Evolutionary conservation across 2,329 filamentous ascomycete species (phyloP), one percentile per base, ranked within the genome.

Genomic region (Endocalyx cinctus): DNA sequence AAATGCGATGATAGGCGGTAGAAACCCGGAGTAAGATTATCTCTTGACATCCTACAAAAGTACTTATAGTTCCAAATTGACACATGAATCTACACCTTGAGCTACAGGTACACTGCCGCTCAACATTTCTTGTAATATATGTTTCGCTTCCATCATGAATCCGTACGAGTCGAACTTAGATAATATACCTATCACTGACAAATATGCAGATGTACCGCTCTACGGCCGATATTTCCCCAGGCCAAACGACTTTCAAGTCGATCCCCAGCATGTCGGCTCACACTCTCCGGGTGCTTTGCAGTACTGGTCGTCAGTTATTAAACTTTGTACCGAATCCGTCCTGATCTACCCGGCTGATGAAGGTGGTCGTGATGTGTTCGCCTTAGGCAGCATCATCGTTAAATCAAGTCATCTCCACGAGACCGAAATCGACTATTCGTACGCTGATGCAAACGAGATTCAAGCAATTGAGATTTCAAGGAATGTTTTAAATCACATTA

Each of bases 391-490:
- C 22, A 29, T 37, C 18, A 37, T 34, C 26, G 25, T 34, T 19
- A 37, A 37, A 26, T 34, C 34, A 15, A 32, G 34, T 13, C 38
- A 41, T 30, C 34, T 37, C 6, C 31, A 37, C n/a, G 19, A 33
- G 17, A 55, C 47, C 17, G 48, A 64, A 18, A 61, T 27, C 34
- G 59, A 63, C 40, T 66, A 55, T 42, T 58, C 60, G 10, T 62
- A 55, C 33, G 56, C 58, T 11, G 64, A 68, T 46, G 51, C 49
- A 4, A 68, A 68, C 38, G 63, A 68, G 35, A 33, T 57, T 2
- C 25, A 46, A n/a, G 35, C 35, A 5, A 29, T 37, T n/a, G 62
- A 59, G 15, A 51, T 48, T 41, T 32, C 41, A 15, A 55, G 45
- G 36, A 37, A 31, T 2, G 38, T 45, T 8, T 31, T 64, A 5